Percentiles rank a stretch among this genome's conserved stretches.
These are phyloP conservation scores for Rhizopogon rudus DNA, from an alignment of 768 basidiomycete genomes.

Conservation along the genomic window DNA sequence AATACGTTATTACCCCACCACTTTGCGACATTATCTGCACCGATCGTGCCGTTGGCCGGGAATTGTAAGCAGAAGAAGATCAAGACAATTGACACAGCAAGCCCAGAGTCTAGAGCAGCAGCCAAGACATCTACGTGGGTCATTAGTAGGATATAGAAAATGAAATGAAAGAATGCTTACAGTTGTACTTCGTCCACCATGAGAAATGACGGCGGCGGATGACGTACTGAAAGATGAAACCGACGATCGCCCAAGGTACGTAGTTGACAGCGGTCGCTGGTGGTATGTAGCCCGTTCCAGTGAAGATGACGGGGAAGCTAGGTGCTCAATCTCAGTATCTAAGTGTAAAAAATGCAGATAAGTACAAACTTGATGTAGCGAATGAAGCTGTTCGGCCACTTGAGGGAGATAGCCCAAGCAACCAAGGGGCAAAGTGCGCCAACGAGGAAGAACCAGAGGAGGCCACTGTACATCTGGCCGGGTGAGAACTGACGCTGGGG, in stretches of 20 bases:
- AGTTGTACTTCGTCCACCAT: slow-evolving; percentile 36
- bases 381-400: slow-evolving; percentile 55
- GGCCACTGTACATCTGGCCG: slow-evolving; percentile 42
- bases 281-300: slow-evolving; percentile 34
- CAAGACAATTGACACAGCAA: slow-evolving; percentile 6
- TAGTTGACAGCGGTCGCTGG: slow-evolving; percentile 45
- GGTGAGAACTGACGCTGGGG: slow-evolving; percentile 60
- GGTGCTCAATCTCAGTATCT: neutral
- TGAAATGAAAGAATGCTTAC: neutral
- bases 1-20: slow-evolving; percentile 67
- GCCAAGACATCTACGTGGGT: slow-evolving; percentile 19
- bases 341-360: neutral
- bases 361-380: slow-evolving; percentile 51
- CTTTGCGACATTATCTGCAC: slow-evolving; percentile 36
- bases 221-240: slow-evolving; percentile 41
- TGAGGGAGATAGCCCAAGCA: slow-evolving; percentile 45
- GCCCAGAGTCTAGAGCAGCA: slow-evolving; percentile 27
- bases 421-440: slow-evolving; percentile 56
- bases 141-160: neutral
- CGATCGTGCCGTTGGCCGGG: slow-evolving; percentile 32
- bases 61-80: slow-evolving; percentile 31
- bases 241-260: slow-evolving; percentile 37
- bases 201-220: slow-evolving; percentile 23
- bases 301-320: slow-evolving; percentile 35
- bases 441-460: slow-evolving; percentile 70